phyloP scores from a whole-genome alignment of 2,329 filamentous ascomycete genomes.

The Neospermospora avenae region DNA sequence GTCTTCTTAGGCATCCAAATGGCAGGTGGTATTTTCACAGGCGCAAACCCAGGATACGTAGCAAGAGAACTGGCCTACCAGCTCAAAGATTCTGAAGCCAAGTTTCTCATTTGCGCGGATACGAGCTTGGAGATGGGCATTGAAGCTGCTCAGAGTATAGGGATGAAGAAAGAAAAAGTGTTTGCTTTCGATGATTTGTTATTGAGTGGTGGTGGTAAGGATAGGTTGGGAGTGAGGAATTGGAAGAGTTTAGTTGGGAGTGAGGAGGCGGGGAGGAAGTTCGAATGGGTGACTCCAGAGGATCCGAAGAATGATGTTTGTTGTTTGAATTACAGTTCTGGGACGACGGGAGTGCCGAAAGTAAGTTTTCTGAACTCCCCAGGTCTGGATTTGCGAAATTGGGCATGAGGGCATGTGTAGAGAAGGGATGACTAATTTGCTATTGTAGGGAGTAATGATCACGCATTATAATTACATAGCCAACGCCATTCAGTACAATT shows the following conservation, averaged over 20 bases:
- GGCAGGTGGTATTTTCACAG: constrained; percentile 75
- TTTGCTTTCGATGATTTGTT: constrained; percentile 63
- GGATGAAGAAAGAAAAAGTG: constrained; percentile 52
- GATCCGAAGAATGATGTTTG: constrained; percentile 42
- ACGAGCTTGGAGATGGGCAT: constrained; percentile 59
- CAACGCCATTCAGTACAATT: constrained; percentile 42
- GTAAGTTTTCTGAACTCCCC: neutral
- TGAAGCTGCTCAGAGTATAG: constrained; percentile 59
- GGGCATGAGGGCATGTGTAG: too few relatives aligned
- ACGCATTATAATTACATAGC: constrained; percentile 28
- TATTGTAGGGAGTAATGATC: constrained; percentile 61
- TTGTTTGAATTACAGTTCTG: constrained; percentile 78
- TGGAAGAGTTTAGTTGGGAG: constrained; percentile 62
- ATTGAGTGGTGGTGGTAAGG: constrained; percentile 41
- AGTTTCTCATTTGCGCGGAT: constrained; percentile 63
- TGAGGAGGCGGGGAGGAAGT: constrained; percentile 50
- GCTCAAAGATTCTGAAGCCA: constrained; percentile 66
- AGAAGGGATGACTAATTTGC: neutral
- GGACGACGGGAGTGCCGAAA: constrained; percentile 81
- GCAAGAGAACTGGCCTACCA: constrained; percentile 72
- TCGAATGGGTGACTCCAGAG: constrained; percentile 53
- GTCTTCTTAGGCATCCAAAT: constrained; percentile 71
- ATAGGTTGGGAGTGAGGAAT: constrained; percentile 47
- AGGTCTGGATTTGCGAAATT: too few relatives aligned
- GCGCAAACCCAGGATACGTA: constrained; percentile 69